These are phyloP conservation scores for Apiospora marii DNA, from an alignment of 2,329 filamentous ascomycete species.

Conservation along the genomic window DNA sequence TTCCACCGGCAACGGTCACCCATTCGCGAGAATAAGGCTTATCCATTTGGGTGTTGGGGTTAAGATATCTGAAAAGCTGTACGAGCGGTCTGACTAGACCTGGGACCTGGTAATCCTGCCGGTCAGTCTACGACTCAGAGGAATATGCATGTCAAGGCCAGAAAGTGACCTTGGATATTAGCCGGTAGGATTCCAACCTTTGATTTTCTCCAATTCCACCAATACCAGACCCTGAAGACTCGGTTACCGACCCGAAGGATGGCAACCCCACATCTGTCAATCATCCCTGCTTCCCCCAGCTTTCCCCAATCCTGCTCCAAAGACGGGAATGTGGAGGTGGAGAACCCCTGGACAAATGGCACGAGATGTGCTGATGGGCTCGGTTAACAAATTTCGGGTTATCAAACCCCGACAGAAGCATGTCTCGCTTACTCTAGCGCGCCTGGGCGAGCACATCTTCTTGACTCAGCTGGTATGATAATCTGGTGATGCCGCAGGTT, in stretches of 20 bases:
- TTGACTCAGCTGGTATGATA: not conserved
- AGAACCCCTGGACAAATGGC: not conserved
- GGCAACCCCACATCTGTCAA: not conserved
- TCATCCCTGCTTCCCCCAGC: not conserved
- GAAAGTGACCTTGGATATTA: not conserved
- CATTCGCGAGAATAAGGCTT: no score
- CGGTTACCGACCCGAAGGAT: not conserved
- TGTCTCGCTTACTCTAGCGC: not conserved
- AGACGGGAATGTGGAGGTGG: not conserved
- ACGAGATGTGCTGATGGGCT: not conserved
- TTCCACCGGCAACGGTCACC: no score
- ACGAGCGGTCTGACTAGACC: no score
- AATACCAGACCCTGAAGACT: not conserved
- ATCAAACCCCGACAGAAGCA: not conserved
- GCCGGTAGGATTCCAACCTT: not conserved
- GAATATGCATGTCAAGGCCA: no score
- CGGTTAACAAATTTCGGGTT: not conserved
- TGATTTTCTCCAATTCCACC: not conserved
- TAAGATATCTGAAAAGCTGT: no score
- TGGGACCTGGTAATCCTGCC: not conserved
- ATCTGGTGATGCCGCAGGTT: not conserved
- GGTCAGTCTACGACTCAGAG: no score
- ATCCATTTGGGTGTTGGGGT: no score
- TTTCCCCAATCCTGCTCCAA: slow-evolving; percentile 6
- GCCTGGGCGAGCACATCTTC: not conserved